Conservation (phyloP, 257 asterid species). For the Lycium ferocissimum region DNA sequence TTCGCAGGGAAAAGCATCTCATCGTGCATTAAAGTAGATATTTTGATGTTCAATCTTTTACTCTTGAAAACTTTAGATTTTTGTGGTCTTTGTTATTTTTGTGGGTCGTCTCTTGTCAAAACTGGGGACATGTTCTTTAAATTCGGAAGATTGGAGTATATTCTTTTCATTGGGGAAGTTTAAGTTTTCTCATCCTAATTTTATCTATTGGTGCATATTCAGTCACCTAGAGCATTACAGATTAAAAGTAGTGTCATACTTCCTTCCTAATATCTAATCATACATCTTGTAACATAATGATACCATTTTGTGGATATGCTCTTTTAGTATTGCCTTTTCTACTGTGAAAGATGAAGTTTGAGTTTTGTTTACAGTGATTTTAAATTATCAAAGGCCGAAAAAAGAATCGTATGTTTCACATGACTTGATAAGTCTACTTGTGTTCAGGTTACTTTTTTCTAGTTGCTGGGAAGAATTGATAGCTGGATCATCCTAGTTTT, state of each 20-base stretch:
- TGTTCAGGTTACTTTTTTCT: conserved; percentile 9
- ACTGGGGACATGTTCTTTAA: background rate
- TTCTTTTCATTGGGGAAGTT: background rate
- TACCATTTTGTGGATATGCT: background rate
- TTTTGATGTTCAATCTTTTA: conserved; percentile 24
- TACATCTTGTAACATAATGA: background rate
- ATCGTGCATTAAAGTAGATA: background rate
- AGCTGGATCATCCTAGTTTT: conserved; percentile 1
- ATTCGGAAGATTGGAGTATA: background rate
- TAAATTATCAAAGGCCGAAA: background rate
- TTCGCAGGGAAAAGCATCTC: background rate
- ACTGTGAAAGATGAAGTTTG: conserved; percentile 12
- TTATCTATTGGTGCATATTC: background rate
- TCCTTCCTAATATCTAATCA: background rate
- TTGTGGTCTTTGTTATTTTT: conserved; percentile 10
- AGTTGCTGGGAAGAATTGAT: background rate
- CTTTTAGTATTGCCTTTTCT: conserved; percentile 2
- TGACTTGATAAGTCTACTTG: conserved; percentile 3
- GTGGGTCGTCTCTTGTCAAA: conserved; percentile 14
- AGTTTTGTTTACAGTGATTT: conserved; percentile 2
- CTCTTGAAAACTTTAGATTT: background rate
- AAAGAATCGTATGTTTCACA: background rate
- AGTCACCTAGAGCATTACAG: background rate
- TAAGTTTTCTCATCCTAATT: background rate
- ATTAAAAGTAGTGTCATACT: background rate